phyloP scores from a whole-genome alignment of 495 filamentous ascomycete genomes.

The Oleoguttula mirabilis region DNA sequence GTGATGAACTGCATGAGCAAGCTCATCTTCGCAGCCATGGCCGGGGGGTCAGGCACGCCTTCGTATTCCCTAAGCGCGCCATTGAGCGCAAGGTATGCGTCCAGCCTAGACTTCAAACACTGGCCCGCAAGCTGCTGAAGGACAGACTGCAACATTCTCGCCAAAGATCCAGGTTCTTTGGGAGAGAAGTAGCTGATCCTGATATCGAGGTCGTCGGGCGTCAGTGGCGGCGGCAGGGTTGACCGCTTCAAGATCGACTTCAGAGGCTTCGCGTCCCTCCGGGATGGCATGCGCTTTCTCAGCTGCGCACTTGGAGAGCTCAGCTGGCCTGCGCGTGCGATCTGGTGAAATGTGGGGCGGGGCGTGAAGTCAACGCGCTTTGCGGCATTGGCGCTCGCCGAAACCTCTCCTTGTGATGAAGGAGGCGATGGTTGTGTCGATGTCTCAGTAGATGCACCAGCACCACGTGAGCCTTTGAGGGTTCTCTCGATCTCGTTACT shows the following conservation, averaged over 20 bases:
- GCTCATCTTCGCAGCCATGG: conserved; percentile 61
- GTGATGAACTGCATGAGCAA: conserved; percentile 65
- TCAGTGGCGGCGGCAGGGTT: conserved; percentile 20
- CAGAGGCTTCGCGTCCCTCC: conserved; percentile 51
- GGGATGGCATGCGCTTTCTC: conserved; percentile 41
- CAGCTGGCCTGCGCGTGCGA: conserved; percentile 37
- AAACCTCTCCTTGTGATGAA: conserved; percentile 33
- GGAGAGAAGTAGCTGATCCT: conserved; percentile 25
- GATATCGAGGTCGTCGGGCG: conserved; percentile 18
- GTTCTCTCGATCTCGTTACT: conserved; percentile 17
- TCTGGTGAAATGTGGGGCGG: conserved; percentile 57
- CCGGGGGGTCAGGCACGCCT: conserved; percentile 58
- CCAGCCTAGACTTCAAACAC: conserved; percentile 56
- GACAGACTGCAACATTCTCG: conserved; percentile 73
- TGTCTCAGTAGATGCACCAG: neutral
- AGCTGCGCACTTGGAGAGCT: conserved; percentile 35
- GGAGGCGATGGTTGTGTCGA: conserved; percentile 30
- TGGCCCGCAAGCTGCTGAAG: conserved; percentile 63
- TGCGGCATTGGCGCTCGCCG: conserved; percentile 30
- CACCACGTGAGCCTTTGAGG: no score
- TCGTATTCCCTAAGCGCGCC: conserved; percentile 60
- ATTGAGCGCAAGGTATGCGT: conserved; percentile 72
- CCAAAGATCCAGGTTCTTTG: conserved; percentile 35
- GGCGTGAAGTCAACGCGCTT: conserved; percentile 53
- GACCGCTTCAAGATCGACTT: conserved; percentile 79